Evolutionary conservation across 2,329 filamentous ascomycete genomes (phyloP).

Genomic region (Aureobasidium lini): DNA sequence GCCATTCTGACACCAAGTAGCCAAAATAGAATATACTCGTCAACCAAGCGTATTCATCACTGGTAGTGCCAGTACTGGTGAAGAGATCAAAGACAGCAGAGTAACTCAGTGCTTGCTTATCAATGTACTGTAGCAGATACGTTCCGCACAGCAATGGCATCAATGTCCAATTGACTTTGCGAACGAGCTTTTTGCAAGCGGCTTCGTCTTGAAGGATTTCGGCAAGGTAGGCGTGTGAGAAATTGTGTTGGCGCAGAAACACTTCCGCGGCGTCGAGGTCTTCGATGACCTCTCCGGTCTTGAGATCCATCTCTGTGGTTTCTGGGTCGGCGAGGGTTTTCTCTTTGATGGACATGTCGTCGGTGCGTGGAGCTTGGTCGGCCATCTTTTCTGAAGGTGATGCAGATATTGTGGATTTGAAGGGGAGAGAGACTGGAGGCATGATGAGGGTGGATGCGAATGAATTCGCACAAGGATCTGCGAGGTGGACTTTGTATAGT

Average conservation of each 20-base stretch:
- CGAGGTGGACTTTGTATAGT: conserved; percentile 1
- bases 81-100: conserved; percentile 51
- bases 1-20: conserved; percentile 24
- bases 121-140: conserved; percentile 40
- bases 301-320: conserved; percentile 16
- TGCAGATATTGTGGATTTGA: neutral
- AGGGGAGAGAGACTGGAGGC: neutral
- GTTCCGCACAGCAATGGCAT: conserved; percentile 47
- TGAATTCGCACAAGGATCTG: neutral
- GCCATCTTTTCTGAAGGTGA: neutral
- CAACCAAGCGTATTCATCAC: conserved; percentile 47
- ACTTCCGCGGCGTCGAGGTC: conserved; percentile 41
- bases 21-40: conserved; percentile 51
- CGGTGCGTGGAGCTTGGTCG: neutral
- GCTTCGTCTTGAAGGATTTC: conserved; percentile 39
- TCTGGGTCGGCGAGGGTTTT: neutral
- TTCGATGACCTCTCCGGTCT: conserved; percentile 28
- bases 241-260: conserved; percentile 44
- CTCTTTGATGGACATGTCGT: conserved; percentile 5
- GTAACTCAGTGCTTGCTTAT: conserved; percentile 47
- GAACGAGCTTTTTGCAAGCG: conserved; percentile 28
- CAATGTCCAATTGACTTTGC: conserved; percentile 44
- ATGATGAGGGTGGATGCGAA: neutral
- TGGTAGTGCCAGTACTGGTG: conserved; percentile 39
- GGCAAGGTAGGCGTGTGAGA: conserved; percentile 36